Percentiles rank a stretch among this genome's conserved stretches.
Evolutionary conservation across 1,284 basidiomycete genomes (phyloP).

Genomic region (Phellopilus nigrolimitatus): DNA sequence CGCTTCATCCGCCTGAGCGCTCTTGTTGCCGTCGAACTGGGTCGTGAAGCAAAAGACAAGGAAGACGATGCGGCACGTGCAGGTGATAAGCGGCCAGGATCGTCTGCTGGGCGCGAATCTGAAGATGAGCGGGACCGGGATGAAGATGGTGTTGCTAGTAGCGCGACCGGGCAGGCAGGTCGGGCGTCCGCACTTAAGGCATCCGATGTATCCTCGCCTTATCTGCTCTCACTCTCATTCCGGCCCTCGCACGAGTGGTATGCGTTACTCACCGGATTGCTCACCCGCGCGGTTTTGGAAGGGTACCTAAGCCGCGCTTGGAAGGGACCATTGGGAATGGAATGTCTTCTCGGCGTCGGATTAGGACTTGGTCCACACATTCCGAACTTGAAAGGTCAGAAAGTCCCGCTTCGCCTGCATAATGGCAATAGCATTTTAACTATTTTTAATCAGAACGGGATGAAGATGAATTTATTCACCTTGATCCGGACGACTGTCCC

Average conservation of each 20-base stretch:
- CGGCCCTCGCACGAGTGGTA: conserved; percentile 76
- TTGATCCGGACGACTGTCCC: conserved; percentile 75
- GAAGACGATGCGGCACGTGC: conserved; percentile 20
- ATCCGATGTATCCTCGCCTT: conserved; percentile 12
- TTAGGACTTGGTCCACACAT: conserved; percentile 40
- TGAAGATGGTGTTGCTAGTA: conserved; percentile 1
- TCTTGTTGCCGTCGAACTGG: conserved; percentile 67
- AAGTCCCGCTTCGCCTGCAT: too few species aligned
- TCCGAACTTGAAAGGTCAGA: conserved; percentile 17
- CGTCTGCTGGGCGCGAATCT: conserved; percentile 15
- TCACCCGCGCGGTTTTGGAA: conserved; percentile 75
- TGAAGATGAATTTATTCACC: conserved; percentile 47
- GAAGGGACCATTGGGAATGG: conserved; percentile 65
- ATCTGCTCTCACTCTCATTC: conserved; percentile 32
- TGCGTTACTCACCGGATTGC: conserved; percentile 64
- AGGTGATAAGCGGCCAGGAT: conserved; percentile 11
- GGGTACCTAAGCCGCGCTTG: conserved; percentile 78
- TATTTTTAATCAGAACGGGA: conserved; percentile 20
- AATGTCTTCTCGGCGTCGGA: conserved; percentile 70
- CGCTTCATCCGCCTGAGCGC: conserved; percentile 72
- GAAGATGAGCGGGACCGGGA: conserved; percentile 19
- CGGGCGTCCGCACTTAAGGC: conserved; percentile 15
- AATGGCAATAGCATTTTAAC: not conserved
- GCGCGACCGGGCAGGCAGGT: not conserved
- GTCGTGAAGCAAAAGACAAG: conserved; percentile 44